Conservation (phyloP, 352 stramenopile genomes). For the Globisporangium alternatum region DNA sequence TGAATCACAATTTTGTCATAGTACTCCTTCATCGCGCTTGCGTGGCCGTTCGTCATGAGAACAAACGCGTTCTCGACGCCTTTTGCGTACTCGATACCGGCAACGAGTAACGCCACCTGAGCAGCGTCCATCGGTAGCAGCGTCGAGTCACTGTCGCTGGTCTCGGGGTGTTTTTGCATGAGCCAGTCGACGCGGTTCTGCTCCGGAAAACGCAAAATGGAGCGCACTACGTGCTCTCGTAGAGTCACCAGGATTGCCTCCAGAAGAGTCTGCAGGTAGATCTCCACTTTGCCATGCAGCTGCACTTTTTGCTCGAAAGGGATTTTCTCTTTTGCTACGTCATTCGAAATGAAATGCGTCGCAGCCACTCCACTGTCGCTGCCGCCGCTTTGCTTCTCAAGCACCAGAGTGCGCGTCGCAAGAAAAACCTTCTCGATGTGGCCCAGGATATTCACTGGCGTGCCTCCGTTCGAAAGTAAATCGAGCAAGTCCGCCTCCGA, state of each 20-base stretch:
- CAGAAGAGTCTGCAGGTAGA: conserved; percentile 93
- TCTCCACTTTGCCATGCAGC: conserved; percentile 94
- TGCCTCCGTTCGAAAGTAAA: conserved; percentile 91
- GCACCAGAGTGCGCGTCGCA: conserved; percentile 56
- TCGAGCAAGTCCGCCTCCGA: conserved; percentile 93
- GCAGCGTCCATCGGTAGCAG: conserved; percentile 83
- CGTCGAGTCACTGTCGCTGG: conserved; percentile 19
- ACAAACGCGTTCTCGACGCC: conserved; percentile 84
- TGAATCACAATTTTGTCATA: conserved; percentile 85
- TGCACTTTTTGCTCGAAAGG: conserved; percentile 86
- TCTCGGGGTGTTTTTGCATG: conserved; percentile 58
- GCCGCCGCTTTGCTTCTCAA: conserved; percentile 35
- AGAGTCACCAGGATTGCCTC: conserved; percentile 90
- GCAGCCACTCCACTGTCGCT: conserved; percentile 43
- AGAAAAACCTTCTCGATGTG: conserved; percentile 91
- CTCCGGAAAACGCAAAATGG: conserved; percentile 82
- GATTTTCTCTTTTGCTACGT: conserved; percentile 86
- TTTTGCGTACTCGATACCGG: conserved; percentile 87
- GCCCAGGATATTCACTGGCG: conserved; percentile 85
- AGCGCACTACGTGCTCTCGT: conserved; percentile 84
- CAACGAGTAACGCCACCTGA: conserved; percentile 90
- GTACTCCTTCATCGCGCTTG: conserved; percentile 83
- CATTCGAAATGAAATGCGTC: conserved; percentile 90
- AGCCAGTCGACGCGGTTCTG: conserved; percentile 94
- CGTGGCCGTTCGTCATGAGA: conserved; percentile 63